Percentiles rank a stretch among this genome's conserved stretches.
Evolutionary conservation across 805 yeast genomes (phyloP).

Genomic region (Wickerhamomyces queroliae): DNA sequence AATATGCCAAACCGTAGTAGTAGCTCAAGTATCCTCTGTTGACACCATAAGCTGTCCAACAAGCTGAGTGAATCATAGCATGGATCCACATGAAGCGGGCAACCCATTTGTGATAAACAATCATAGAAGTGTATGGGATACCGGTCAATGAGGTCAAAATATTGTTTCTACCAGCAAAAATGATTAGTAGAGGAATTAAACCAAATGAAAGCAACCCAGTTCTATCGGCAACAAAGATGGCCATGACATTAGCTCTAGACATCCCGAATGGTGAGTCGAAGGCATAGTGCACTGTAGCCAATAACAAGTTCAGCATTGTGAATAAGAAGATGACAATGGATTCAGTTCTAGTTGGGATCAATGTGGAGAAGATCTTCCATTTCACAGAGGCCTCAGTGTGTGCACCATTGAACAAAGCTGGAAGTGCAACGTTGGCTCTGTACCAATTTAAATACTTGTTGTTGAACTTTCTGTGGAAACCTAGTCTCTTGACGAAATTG

Average conservation of each 20-base stretch:
- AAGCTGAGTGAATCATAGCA: conserved; percentile 14
- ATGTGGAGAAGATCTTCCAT: conserved; percentile 7
- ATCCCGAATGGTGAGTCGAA: conserved; percentile 8
- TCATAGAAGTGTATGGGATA: conserved; percentile 56
- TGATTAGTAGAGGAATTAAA: conserved; percentile 45
- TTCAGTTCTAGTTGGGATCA: conserved; percentile 20
- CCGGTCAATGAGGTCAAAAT: conserved; percentile 55
- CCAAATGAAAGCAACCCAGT: conserved; percentile 24
- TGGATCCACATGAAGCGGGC: conserved; percentile 34
- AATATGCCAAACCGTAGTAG: conserved; percentile 6
- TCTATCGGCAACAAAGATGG: conserved; percentile 14
- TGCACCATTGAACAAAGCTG: conserved; percentile 15
- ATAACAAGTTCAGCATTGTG: conserved; percentile 19
- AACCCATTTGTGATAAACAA: conserved; percentile 61
- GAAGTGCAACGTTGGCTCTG: conserved; percentile 14
- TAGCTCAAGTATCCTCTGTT: conserved; percentile 2
- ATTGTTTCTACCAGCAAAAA: conserved; percentile 71
- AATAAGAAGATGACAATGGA: conserved; percentile 28
- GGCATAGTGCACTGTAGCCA: conserved; percentile 11
- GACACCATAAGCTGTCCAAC: conserved; percentile 13
- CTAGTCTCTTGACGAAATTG: conserved; percentile 24
- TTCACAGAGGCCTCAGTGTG: conserved; percentile 5
- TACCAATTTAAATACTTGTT: conserved; percentile 12
- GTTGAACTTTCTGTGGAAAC: conserved; percentile 10
- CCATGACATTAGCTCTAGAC: background rate